Percentiles rank a stretch among this genome's conserved stretches.
Conservation (phyloP, 495 filamentous ascomycete species). For the Tuber magnatum region DNA sequence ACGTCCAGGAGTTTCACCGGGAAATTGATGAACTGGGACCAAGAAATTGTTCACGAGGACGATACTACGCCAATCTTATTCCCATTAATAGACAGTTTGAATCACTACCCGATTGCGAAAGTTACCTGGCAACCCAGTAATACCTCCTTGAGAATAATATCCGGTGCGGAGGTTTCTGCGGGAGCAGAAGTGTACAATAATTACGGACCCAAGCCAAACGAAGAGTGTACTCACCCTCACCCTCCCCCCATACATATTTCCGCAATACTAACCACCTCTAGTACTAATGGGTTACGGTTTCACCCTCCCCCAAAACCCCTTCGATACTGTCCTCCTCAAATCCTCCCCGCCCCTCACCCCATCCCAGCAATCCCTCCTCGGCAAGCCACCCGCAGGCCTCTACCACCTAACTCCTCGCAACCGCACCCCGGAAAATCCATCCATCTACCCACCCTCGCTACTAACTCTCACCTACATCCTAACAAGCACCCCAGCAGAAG, state of each 20-base stretch:
- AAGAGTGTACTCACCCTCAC: constrained; percentile 49
- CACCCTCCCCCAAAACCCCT: constrained; percentile 52
- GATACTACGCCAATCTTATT: constrained; percentile 50
- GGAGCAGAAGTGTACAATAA: constrained; percentile 60
- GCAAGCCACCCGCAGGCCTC: constrained; percentile 5
- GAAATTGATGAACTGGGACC: constrained; percentile 30
- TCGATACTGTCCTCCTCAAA: constrained; percentile 42
- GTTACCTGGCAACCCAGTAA: constrained; percentile 56
- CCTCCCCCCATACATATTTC: not conserved
- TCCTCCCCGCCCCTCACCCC: constrained; percentile 34
- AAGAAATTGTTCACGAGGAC: not conserved
- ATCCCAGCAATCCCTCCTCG: constrained; percentile 13
- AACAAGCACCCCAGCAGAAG: constrained; percentile 25
- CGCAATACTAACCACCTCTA: constrained; percentile 23
- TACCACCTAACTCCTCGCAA: constrained; percentile 24
- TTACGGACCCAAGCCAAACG: constrained; percentile 61
- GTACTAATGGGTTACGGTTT: constrained; percentile 66
- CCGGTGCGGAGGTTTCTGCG: constrained; percentile 46
- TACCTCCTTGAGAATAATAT: constrained; percentile 47
- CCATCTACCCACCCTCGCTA: constrained; percentile 16
- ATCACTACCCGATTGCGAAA: constrained; percentile 53
- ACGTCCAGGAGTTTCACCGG: constrained; percentile 51
- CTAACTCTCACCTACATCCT: constrained; percentile 31
- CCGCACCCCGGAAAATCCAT: not conserved
- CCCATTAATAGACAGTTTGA: constrained; percentile 56